Conservation (phyloP, 441 rosid species). For the Gossypium schwendimanii region DNA sequence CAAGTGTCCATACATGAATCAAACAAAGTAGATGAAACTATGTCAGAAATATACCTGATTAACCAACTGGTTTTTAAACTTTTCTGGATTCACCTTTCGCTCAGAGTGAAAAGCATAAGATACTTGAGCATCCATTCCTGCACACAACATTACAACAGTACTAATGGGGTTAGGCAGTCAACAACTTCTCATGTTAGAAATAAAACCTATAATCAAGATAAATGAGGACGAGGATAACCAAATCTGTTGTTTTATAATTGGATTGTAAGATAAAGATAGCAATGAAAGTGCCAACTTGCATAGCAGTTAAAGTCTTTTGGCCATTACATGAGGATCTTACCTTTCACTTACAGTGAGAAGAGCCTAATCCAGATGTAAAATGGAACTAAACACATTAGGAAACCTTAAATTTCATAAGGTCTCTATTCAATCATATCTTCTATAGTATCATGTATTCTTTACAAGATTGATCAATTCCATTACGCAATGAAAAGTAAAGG, state of each 20-base stretch:
- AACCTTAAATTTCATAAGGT: background rate
- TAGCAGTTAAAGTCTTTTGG: background rate
- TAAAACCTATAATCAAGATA: background rate
- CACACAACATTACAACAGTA: slow-evolving; percentile 13
- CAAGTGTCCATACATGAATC: background rate
- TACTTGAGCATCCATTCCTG: slow-evolving; percentile 97
- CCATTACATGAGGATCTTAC: background rate
- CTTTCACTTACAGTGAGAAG: background rate
- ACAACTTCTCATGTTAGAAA: slow-evolving; percentile 6
- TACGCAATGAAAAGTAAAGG: background rate
- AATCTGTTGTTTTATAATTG: background rate
- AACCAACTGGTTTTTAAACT: slow-evolving; percentile 76
- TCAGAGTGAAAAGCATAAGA: slow-evolving; percentile 97
- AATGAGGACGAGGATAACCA: background rate
- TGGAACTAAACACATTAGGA: background rate
- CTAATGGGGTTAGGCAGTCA: background rate
- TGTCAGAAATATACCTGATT: slow-evolving; percentile 59
- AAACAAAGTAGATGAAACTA: background rate
- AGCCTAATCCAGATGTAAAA: background rate
- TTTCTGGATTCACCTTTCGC: slow-evolving; percentile 83
- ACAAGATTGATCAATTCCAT: background rate
- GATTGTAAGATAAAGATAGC: background rate
- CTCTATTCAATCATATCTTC: background rate
- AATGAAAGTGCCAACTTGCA: background rate
- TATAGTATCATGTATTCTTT: background rate